Base-by-base conservation (phyloP, 2,329 filamentous ascomycete genomes). In the Pestalotiopsis sp. region DNA sequence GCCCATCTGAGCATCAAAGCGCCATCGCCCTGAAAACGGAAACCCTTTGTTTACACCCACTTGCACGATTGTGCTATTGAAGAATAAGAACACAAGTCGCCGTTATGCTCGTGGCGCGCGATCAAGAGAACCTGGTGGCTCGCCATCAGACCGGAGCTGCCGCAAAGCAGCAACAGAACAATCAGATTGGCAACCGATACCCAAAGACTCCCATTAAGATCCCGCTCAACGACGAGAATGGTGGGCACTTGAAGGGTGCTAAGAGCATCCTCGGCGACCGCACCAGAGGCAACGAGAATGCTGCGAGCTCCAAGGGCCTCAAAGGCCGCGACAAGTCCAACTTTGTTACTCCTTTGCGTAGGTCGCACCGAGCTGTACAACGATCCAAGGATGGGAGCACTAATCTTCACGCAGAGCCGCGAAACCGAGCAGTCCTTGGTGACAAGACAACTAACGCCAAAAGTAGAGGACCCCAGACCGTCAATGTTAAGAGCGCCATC, bases 401-500 rank as follows among this genome's bases (percentile, higher is more conserved):
- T 62, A 39, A 62, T 36, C 45, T 57, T 63, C 20, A 11, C 20
- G 38, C 68, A 91, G 90, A 86, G 68, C 87, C 91, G 64, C 89
- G 90, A 69, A 91, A 85, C 69, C 90, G 95, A 75, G 94, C 95
- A 49, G 93, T 94, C 13, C 84, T 99, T 62, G 95, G 95, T 41
- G 92, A 93, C 85, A 99, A 99, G 82, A 98, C 95, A 1, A 98
- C 96, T 66, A 99, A 99, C 80, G 94, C 93, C 66, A 98, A 97
- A 84, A 88, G 91, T 69, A 89, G 85, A 77, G 86, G 85, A 64
- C 87, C 90, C 72, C 90, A 92, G 71, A 91, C 90, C 3, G 88
- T 88, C 6, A 90, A 88, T 38, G 90, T 87, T 39, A 91, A 90
- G 74, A 83, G 83, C 69, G 83, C 85, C 25, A 84, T 86, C 56